Percentiles rank a stretch among this genome's conserved stretches.
Evolutionary conservation across 179 eudicot genomes (phyloP).

Genomic region (Carnegiea gigantea): DNA sequence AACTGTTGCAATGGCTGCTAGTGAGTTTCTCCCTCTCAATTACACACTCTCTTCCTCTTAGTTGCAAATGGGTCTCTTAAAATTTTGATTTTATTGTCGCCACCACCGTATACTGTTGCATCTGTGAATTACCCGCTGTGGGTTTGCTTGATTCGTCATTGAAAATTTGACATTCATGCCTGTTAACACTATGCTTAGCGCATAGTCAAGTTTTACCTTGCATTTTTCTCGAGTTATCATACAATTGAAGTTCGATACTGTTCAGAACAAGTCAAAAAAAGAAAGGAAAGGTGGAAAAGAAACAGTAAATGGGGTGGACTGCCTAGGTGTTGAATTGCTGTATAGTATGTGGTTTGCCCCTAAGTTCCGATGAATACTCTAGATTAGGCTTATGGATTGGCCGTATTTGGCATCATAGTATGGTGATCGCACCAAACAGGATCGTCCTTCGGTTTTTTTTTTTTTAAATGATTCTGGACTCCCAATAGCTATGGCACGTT

Average conservation of each 20-base stretch:
- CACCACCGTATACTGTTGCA: neutral
- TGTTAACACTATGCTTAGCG: neutral
- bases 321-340: no score
- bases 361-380: no score
- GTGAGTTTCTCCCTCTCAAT: slow-evolving; percentile 14
- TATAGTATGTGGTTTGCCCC: no score
- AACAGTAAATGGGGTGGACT: neutral
- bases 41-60: neutral
- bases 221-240: neutral
- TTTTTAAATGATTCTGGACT: no score
- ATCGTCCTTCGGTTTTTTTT: no score
- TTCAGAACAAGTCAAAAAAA: neutral
- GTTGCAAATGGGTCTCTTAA: neutral
- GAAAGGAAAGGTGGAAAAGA: neutral
- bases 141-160: slow-evolving; percentile 16
- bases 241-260: neutral
- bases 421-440: no score
- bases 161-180: neutral
- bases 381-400: no score
- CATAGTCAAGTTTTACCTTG: no score
- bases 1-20: slow-evolving; percentile 25
- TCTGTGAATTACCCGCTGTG: slow-evolving; percentile 9
- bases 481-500: no score
- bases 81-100: neutral
- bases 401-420: no score